Evolutionary conservation across 225 moss, liverwort and hornwort species (phyloP).

Genomic region (Rhytidiadelphus loreus): DNA sequence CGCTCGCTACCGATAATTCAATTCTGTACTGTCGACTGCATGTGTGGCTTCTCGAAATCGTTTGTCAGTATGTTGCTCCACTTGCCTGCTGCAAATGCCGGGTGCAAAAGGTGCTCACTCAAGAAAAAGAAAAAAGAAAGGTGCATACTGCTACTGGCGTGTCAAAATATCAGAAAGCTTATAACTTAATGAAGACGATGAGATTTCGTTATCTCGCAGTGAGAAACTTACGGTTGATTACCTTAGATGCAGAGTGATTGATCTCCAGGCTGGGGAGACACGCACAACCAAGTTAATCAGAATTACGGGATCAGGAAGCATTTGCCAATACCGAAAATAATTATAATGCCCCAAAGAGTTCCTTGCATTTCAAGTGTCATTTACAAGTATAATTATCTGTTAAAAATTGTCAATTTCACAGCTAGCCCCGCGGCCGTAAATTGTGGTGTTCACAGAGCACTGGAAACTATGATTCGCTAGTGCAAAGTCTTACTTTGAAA

Average conservation of each 20-base stretch:
- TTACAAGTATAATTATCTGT: too few species aligned
- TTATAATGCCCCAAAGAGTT: background rate
- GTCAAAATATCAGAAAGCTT: background rate
- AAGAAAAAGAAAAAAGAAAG: too few species aligned
- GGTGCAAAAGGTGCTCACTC: background rate
- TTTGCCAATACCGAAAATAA: background rate
- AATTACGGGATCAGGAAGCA: background rate
- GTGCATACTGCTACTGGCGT: background rate
- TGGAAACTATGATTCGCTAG: background rate
- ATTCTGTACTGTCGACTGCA: background rate
- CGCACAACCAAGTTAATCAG: background rate
- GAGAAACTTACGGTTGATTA: background rate
- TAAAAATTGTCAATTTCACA: background rate
- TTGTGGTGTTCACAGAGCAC: background rate
- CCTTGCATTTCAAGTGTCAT: background rate
- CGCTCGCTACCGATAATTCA: background rate
- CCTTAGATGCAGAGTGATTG: background rate
- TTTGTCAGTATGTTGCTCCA: background rate
- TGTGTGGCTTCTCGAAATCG: background rate
- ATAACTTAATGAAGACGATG: background rate
- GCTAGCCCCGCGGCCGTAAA: background rate
- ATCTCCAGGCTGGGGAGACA: background rate
- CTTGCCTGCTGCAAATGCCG: background rate
- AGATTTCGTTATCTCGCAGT: background rate
- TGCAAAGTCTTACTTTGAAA: background rate